Base-by-base conservation (phyloP, 768 basidiomycete genomes). In the Kwoniella dejecticola region DNA sequence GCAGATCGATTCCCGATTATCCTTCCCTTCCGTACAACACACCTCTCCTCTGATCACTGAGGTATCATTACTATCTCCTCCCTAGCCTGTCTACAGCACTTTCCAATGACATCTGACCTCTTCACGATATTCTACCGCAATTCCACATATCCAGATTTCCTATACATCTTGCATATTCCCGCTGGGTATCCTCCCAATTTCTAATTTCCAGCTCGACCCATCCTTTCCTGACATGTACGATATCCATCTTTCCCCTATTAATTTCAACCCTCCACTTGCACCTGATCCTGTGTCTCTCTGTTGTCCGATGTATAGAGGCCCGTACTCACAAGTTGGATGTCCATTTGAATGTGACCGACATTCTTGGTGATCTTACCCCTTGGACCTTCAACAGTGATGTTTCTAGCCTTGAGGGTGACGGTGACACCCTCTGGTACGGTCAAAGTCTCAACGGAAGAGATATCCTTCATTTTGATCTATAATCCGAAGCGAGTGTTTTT, bases 351-450 rank as follows among this genome's bases (percentile, higher is more conserved):
- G 68, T 79, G 80, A 62, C 69, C 90, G 71, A 90, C 80, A 52
- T 96, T 96, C 76, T 87, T 88, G 63, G 64, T 68, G 75, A 99
- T 85, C 53, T 86, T 89, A 67, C 96, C 96, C 56, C 96, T 86
- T 57, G 96, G 90, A 29, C 96, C 96, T 67, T 86, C 87, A 71
- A 99, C 94, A 62, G 86, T 88, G 79, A 99, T 89, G 73, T 92
- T 81, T 66, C 96, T 88, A 69, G 94, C 85, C 84, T 97, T 96
- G 82, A 97, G 85, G 77, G 82, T 79, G 68, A 98, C 86, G 46
- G 88, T 86, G 75, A 99, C 88, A 73, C 85, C 87, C 76, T 88
- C 87, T 61, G 74, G 75, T 55, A 79, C 68, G 61, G 50, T 54
- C 63, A 80, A 70, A 56, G 71, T 66, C 70, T 80, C 78, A 66